Base-by-base conservation (phyloP, 202 grass and related monocot species). In the Eragrostis tef region DNA sequence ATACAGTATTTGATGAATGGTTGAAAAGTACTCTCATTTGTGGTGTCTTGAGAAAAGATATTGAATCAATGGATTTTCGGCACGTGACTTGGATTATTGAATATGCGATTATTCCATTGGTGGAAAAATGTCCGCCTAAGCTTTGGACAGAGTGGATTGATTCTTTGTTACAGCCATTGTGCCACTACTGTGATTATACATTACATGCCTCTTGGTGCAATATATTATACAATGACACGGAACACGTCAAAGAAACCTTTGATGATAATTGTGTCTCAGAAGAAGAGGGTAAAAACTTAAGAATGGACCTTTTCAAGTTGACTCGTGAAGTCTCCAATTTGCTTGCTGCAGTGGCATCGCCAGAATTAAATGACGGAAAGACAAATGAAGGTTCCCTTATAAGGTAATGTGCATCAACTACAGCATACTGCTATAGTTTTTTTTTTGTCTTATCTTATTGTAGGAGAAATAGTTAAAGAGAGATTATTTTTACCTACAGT, bases 21-120 rank as follows among this genome's bases (percentile, higher is more conserved):
- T 39, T 71, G 44, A 26, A 71, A 22, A 71, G 39, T 29, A 71
- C 67, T 48, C 4, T 46, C 59, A 17, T 71, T 71, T 81, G 53
- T 81, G 79, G 24, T 17, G 6, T 54, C 17, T 70, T 81, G 15
- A 48, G 47, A 26, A 61, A 71, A 44, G 42, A 81, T 81, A 39
- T 81, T 29, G 27, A 60, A 20, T 61, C 14, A 9, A 81, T 71
- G 79, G 79, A 70, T n/a, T 81, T 71, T 81, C 42, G 17, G 12
- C 79, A 81, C 36, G n/a, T 81, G 39, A 61, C 16, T 61, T 71
- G 57, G 42, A 24, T 81, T 27, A 61, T 81, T 43, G n/a, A 48
- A n/a, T 48, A 46, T 61, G 44, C 41, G 21, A 16, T 81, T 19
- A 61, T 49, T 43, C 67, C 66, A 81, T n/a, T 81, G 52, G 41